Evolutionary conservation across 2,329 filamentous ascomycete genomes (phyloP).

Genomic region (Pseudogymnoascus sp.): DNA sequence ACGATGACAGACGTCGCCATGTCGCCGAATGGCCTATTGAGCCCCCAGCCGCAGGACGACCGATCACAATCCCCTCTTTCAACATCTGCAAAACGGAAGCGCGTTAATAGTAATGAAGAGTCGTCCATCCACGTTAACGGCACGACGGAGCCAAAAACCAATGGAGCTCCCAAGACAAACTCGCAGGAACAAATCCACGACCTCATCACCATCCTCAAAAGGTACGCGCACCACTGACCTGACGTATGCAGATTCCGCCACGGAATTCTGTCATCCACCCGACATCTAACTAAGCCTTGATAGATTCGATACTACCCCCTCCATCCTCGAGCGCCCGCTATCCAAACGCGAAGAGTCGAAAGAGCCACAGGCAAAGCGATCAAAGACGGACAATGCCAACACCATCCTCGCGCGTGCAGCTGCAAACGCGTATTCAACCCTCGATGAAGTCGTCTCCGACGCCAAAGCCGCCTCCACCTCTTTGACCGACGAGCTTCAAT

Average conservation of each 20-base stretch:
- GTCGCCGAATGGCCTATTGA: constrained; percentile 35
- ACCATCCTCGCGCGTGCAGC: constrained; percentile 34
- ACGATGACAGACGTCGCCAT: constrained; percentile 19
- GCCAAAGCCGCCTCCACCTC: constrained; percentile 41
- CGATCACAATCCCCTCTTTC: constrained; percentile 15
- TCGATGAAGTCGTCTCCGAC: constrained; percentile 59
- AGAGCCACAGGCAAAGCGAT: constrained; percentile 52
- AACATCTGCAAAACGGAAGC: constrained; percentile 47
- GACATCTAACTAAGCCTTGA: neutral
- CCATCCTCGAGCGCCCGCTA: constrained; percentile 47
- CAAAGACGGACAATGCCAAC: constrained; percentile 41
- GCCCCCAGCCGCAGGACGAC: constrained; percentile 27
- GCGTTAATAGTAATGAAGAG: constrained; percentile 40
- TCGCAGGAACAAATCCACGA: constrained; percentile 32
- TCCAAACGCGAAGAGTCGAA: constrained; percentile 35
- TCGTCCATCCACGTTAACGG: constrained; percentile 22
- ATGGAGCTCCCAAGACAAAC: constrained; percentile 23
- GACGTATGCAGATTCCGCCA: neutral
- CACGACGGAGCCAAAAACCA: constrained; percentile 17
- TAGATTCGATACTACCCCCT: constrained; percentile 48
- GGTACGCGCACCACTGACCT: constrained; percentile 28
- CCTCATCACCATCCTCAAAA: constrained; percentile 35
- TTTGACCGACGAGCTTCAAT: constrained; percentile 41
- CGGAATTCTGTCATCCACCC: constrained; percentile 14
- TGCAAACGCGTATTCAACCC: constrained; percentile 44